These are phyloP conservation scores for Fusarium sp. DNA, from an alignment of 2,329 filamentous ascomycete genomes.

Conservation along the genomic window DNA sequence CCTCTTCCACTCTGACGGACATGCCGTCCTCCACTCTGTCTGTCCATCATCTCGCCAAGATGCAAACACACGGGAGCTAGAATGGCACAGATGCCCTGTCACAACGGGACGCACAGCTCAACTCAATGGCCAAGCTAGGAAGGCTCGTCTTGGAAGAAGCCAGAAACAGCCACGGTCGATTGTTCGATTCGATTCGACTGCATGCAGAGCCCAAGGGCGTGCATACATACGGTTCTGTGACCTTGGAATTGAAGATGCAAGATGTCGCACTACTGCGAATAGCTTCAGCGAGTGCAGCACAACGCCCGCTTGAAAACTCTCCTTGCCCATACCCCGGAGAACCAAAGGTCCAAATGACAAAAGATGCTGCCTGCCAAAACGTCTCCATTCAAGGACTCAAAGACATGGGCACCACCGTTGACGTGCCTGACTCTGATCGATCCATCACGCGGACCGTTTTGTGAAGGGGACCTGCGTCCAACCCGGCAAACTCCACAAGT, in stretches of 20 bases:
- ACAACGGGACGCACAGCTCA: conserved; percentile 21
- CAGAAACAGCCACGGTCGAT: conserved; percentile 11
- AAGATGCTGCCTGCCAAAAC: background rate
- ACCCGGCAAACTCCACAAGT: conserved; percentile 5
- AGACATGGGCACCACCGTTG: background rate
- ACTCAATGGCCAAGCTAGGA: conserved; percentile 6
- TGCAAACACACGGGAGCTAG: conserved; percentile 40
- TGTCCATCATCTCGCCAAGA: conserved; percentile 20
- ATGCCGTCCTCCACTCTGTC: background rate
- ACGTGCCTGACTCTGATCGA: background rate
- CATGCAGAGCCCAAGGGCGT: conserved; percentile 24
- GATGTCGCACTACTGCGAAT: conserved; percentile 15
- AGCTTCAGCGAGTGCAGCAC: conserved; percentile 12
- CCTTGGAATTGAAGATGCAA: conserved; percentile 8
- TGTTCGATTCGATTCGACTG: background rate
- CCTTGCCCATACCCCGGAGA: background rate
- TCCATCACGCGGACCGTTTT: conserved; percentile 3
- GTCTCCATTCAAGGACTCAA: background rate
- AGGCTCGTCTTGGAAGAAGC: conserved; percentile 1
- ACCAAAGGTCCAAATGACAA: conserved; percentile 25
- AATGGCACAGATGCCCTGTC: conserved; percentile 34
- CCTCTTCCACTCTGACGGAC: conserved; percentile 36
- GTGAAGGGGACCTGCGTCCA: conserved; percentile 11
- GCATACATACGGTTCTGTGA: background rate
- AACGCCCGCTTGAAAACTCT: conserved; percentile 7